Conservation (phyloP, 129 eudicot species). For the Ambrosia trifida region DNA sequence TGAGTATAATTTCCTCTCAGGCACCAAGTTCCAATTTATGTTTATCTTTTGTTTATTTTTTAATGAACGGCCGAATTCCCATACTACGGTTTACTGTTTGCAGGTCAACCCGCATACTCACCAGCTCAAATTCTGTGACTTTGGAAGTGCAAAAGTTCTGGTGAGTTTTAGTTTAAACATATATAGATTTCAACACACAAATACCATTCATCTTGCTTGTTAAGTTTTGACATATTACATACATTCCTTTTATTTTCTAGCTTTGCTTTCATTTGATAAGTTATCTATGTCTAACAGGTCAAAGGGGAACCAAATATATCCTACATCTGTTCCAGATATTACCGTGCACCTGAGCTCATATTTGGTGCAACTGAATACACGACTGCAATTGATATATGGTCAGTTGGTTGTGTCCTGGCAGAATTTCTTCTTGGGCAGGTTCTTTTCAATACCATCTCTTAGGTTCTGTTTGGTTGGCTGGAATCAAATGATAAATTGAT, state of each 20-base stretch:
- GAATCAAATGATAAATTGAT: not conserved
- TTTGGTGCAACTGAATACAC: slow-evolving; percentile 81
- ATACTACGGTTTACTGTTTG: slow-evolving; percentile 19
- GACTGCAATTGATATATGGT: slow-evolving; percentile 72
- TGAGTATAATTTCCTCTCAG: slow-evolving; percentile 25
- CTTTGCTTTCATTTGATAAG: slow-evolving; percentile 8
- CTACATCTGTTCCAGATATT: slow-evolving; percentile 69
- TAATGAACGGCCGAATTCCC: not conserved
- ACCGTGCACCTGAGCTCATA: slow-evolving; percentile 75
- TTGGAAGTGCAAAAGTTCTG: slow-evolving; percentile 82
- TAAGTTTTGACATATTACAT: not conserved
- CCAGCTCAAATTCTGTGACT: slow-evolving; percentile 74
- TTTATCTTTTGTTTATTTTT: not conserved
- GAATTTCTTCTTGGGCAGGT: slow-evolving; percentile 82
- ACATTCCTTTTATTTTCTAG: slow-evolving; percentile 5
- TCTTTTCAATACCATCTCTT: slow-evolving; percentile 19
- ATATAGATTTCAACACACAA: not conserved
- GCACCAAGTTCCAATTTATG: not conserved
- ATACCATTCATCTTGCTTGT: not conserved
- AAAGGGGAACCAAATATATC: slow-evolving; percentile 74
- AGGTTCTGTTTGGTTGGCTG: slow-evolving; percentile 10
- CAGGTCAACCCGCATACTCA: slow-evolving; percentile 82
- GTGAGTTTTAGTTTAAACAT: slow-evolving; percentile 32
- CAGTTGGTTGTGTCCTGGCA: slow-evolving; percentile 77
- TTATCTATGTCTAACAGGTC: slow-evolving; percentile 43